A percentile compares a stretch with the other conserved stretches of the same genome.
phyloP scores from a whole-genome alignment of 805 yeast genomes.

The Suhomyces sp. region DNA sequence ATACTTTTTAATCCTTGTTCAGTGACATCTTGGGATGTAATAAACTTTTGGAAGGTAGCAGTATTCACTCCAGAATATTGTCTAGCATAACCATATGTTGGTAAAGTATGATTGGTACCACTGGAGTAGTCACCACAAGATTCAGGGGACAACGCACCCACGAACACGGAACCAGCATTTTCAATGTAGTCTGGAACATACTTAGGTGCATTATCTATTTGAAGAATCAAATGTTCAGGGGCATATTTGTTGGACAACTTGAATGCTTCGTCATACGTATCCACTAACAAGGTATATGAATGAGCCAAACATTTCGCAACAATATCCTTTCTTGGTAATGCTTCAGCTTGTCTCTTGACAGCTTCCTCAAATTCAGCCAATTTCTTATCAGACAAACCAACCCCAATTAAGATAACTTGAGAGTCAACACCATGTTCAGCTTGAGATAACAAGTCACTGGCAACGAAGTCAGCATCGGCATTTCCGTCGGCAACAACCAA shows the following conservation, averaged over 20 bases:
- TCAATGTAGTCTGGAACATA: slow-evolving; percentile 71
- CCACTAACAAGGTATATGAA: slow-evolving; percentile 76
- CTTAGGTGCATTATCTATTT: slow-evolving; percentile 72
- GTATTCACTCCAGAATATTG: slow-evolving; percentile 98
- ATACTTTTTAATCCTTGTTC: slow-evolving; percentile 81
- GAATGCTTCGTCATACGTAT: slow-evolving; percentile 75
- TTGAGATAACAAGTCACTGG: slow-evolving; percentile 93
- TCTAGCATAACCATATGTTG: slow-evolving; percentile 97
- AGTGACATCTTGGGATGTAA: slow-evolving; percentile 89
- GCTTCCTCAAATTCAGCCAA: slow-evolving; percentile 75
- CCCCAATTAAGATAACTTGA: slow-evolving; percentile 90
- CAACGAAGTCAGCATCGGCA: slow-evolving; percentile 94
- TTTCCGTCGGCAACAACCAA: slow-evolving; percentile 86
- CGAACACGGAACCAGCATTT: slow-evolving; percentile 95
- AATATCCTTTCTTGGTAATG: slow-evolving; percentile 88
- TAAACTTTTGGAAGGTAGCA: slow-evolving; percentile 89
- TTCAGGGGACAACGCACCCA: slow-evolving; percentile 95
- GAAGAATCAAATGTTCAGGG: slow-evolving; percentile 96
- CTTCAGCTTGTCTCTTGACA: slow-evolving; percentile 77
- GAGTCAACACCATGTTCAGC: slow-evolving; percentile 99
- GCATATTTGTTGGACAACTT: slow-evolving; percentile 88
- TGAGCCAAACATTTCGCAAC: slow-evolving; percentile 90
- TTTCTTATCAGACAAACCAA: slow-evolving; percentile 60
- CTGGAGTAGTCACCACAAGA: slow-evolving; percentile 97
- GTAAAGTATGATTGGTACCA: slow-evolving; percentile 98